Evolutionary conservation across 2,329 filamentous ascomycete genomes (phyloP).

Genomic region (Colletotrichum trifolii): DNA sequence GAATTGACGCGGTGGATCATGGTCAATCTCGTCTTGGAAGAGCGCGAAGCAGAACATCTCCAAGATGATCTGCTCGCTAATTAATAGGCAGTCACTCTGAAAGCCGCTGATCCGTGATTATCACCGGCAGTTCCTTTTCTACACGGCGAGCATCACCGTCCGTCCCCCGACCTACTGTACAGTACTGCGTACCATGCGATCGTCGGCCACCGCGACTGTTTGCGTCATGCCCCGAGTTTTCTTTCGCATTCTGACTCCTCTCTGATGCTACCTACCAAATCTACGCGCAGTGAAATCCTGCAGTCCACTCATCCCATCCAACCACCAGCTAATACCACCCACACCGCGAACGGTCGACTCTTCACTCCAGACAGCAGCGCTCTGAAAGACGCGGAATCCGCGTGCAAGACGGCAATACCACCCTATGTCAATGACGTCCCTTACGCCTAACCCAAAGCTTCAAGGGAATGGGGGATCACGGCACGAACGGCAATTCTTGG

Average conservation of each 20-base stretch:
- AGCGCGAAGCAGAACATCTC: slow-evolving; percentile 4
- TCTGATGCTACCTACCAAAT: slow-evolving; percentile 4
- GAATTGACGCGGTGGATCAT: neutral
- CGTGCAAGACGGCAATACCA: slow-evolving; percentile 13
- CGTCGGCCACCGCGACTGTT: slow-evolving; percentile 14
- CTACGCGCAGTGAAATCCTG: slow-evolving; percentile 7
- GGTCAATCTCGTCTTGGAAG: neutral
- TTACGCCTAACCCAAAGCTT: slow-evolving; percentile 1
- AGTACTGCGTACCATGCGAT: slow-evolving; percentile 3
- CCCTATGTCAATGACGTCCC: slow-evolving; percentile 2
- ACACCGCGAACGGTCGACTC: too few relatives aligned
- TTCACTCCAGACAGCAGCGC: neutral
- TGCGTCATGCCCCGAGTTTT: slow-evolving; percentile 4
- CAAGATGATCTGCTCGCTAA: slow-evolving; percentile 5
- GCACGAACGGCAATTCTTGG: slow-evolving; percentile 27
- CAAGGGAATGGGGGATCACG: slow-evolving; percentile 16
- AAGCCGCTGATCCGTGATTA: slow-evolving; percentile 27
- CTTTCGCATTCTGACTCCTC: neutral
- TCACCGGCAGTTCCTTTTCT: slow-evolving; percentile 34
- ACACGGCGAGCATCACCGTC: slow-evolving; percentile 10
- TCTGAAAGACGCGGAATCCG: neutral
- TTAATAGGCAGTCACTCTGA: neutral
- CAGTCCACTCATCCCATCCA: slow-evolving; percentile 9
- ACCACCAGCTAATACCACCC: too few relatives aligned
- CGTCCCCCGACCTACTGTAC: slow-evolving; percentile 3